Evolutionary conservation across 305 asterid genomes (phyloP).

Genomic region (Coffea humblotiana): DNA sequence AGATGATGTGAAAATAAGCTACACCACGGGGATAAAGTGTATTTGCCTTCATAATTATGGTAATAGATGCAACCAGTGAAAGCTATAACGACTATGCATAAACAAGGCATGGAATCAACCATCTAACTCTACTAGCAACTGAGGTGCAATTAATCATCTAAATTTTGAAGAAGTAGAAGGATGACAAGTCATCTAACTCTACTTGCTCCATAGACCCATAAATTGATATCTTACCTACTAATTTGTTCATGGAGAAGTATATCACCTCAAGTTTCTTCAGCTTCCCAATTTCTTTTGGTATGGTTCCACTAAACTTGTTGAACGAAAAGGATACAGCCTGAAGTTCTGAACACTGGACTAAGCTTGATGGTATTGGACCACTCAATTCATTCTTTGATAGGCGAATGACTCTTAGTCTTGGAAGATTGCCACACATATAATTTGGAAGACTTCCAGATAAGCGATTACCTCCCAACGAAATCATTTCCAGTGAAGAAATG

Average conservation of each 20-base stretch:
- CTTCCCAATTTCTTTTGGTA: conserved; percentile 17
- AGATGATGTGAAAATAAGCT: too few relatives aligned
- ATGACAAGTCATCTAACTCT: too few relatives aligned
- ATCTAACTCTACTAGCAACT: too few relatives aligned
- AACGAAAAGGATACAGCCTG: background rate
- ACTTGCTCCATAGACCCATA: too few relatives aligned
- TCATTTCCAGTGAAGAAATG: background rate
- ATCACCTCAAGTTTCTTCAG: background rate
- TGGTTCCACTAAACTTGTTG: background rate
- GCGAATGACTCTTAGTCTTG: background rate
- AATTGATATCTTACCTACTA: background rate
- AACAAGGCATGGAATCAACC: too few relatives aligned
- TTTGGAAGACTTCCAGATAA: background rate
- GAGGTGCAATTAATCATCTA: too few relatives aligned
- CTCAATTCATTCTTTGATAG: background rate
- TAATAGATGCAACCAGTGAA: too few relatives aligned
- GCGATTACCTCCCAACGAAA: background rate
- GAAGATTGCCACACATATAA: too few relatives aligned
- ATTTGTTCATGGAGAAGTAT: background rate
- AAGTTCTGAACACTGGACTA: conserved; percentile 3
- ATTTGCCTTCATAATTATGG: too few relatives aligned
- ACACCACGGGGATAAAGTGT: too few relatives aligned
- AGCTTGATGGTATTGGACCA: background rate
- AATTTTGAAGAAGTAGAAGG: too few relatives aligned
- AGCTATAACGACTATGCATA: too few relatives aligned